phyloP scores from a whole-genome alignment of 495 filamentous ascomycete genomes.

The Talaromyces liani region DNA sequence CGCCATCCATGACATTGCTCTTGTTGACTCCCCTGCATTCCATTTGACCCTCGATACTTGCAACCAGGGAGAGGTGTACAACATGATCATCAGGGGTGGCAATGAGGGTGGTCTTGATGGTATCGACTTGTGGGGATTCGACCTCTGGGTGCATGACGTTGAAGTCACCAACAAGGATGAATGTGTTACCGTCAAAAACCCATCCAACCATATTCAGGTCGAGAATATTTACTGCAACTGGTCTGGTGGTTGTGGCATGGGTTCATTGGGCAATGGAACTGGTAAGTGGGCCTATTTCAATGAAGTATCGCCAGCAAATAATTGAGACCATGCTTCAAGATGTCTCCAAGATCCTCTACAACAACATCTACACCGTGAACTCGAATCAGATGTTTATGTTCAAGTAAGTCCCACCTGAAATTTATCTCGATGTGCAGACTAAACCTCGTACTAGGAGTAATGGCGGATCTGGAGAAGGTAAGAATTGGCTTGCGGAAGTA shows the following conservation, averaged over 20 bases:
- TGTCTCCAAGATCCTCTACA: conserved; percentile 45
- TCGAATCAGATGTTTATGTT: conserved; percentile 9
- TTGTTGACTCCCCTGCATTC: conserved; percentile 27
- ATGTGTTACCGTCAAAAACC: conserved; percentile 38
- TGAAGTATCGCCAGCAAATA: conserved; percentile 21
- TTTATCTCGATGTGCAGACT: conserved; percentile 34
- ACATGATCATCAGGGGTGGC: conserved; percentile 35
- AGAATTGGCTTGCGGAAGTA: conserved; percentile 23
- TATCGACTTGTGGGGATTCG: conserved; percentile 34
- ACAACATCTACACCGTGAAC: conserved; percentile 46
- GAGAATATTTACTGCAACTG: conserved; percentile 46
- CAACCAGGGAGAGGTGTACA: conserved; percentile 31
- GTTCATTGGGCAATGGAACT: conserved; percentile 34
- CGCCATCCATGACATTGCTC: conserved; percentile 28
- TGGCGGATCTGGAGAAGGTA: conserved; percentile 25
- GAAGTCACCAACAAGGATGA: conserved; percentile 42
- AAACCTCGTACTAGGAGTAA: conserved; percentile 23
- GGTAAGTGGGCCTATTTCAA: conserved; percentile 24
- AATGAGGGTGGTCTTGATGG: conserved; percentile 38
- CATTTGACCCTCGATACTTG: conserved; percentile 29
- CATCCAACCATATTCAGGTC: conserved; percentile 36
- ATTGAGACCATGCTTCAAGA: conserved; percentile 34
- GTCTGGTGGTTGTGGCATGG: conserved; percentile 33
- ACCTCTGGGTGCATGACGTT: conserved; percentile 39
- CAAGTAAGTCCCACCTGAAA: conserved; percentile 29